phyloP scores from a whole-genome alignment of 805 yeast genomes.

The Cyberlindnera mrakii region DNA sequence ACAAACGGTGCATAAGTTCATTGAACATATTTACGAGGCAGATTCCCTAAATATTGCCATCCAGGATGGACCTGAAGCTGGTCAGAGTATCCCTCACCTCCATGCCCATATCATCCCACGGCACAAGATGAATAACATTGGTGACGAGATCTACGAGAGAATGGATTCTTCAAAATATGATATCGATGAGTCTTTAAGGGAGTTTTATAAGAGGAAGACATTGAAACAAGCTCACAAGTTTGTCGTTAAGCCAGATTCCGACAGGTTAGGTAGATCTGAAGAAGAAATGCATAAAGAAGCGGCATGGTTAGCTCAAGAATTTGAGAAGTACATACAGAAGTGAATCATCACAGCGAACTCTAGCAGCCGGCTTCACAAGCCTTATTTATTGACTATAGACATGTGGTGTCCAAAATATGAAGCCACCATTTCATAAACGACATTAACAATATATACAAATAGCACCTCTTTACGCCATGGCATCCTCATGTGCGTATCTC shows the following conservation, averaged over 20 bases:
- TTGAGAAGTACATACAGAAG: constrained; percentile 16
- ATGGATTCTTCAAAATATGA: constrained; percentile 51
- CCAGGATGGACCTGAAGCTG: constrained; percentile 95
- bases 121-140: constrained; percentile 46
- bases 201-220: constrained; percentile 27
- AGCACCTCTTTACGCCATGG: constrained; percentile 6
- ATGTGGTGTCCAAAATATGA: not conserved
- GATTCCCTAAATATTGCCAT: constrained; percentile 85
- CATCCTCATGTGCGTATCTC: constrained; percentile 24
- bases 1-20: constrained; percentile 63
- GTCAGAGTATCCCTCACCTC: constrained; percentile 92
- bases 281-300: constrained; percentile 77
- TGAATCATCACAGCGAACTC: not conserved
- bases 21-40: constrained; percentile 63
- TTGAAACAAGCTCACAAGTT: constrained; percentile 20
- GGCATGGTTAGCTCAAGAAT: constrained; percentile 36
- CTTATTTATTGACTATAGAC: too few species aligned
- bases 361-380: not conserved
- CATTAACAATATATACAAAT: constrained; percentile 7
- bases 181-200: constrained; percentile 26
- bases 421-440: constrained; percentile 4
- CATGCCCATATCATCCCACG: constrained; percentile 95
- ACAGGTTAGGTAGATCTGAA: constrained; percentile 49
- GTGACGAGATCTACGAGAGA: constrained; percentile 68
- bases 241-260: constrained; percentile 39